Conservation (phyloP, 495 filamentous ascomycete species). For the Talaromyces nanjingensis region DNA sequence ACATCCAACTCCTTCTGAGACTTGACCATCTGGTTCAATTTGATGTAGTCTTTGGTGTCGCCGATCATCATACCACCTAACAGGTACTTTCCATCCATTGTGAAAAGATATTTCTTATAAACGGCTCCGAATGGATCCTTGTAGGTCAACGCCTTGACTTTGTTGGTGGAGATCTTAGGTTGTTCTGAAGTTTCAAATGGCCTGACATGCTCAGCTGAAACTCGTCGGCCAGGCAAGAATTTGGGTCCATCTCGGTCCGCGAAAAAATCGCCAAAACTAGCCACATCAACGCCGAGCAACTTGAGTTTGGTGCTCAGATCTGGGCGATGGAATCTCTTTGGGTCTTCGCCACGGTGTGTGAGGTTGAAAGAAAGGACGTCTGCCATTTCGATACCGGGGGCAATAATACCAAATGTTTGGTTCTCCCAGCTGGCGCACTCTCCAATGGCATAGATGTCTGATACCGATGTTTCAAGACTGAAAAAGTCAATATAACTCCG, state of each 20-base stretch:
- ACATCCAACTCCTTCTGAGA: conserved; percentile 75
- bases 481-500: background rate
- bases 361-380: conserved; percentile 94
- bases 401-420: conserved; percentile 90
- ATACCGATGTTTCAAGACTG: conserved; percentile 63
- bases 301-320: conserved; percentile 95
- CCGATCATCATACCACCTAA: conserved; percentile 99
- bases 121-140: conserved; percentile 91
- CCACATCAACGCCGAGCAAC: conserved; percentile 87
- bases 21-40: conserved; percentile 91
- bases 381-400: conserved; percentile 93
- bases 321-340: conserved; percentile 69
- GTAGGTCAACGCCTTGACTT: conserved; percentile 83
- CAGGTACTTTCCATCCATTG: conserved; percentile 84
- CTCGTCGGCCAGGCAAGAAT: conserved; percentile 53
- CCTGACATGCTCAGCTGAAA: conserved; percentile 10
- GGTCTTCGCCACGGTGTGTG: conserved; percentile 70
- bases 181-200: conserved; percentile 14
- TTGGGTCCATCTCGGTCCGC: conserved; percentile 85
- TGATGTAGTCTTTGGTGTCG: conserved; percentile 90
- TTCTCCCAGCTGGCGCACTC: conserved; percentile 95
- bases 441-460: conserved; percentile 83
- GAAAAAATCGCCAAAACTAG: conserved; percentile 95
- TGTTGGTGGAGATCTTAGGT: conserved; percentile 27
- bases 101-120: conserved; percentile 96